Evolutionary conservation across 164 flowering plant species (phyloP).

Genomic region (Vitis riparia): DNA sequence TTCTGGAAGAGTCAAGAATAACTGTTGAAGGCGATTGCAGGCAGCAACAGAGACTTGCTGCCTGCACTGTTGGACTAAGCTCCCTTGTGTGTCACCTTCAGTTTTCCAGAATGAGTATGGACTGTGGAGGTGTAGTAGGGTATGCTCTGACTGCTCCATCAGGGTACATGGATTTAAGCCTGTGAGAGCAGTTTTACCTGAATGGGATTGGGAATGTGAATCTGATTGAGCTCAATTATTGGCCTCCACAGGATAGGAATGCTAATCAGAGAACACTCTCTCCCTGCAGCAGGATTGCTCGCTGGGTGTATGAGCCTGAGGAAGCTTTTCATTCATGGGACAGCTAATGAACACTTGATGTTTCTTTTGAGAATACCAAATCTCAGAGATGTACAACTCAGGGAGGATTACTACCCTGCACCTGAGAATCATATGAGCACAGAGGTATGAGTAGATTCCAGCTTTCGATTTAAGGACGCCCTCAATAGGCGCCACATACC

Average conservation of each 20-base stretch:
- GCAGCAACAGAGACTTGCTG: not conserved
- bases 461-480: not conserved
- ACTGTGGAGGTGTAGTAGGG: not conserved
- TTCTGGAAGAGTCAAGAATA: not conserved
- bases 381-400: constrained; percentile 1
- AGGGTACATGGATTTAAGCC: not conserved
- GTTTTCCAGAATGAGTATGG: not conserved
- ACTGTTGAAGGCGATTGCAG: not conserved
- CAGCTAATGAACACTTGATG: constrained; percentile 1
- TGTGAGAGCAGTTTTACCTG: not conserved
- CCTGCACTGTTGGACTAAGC: not conserved
- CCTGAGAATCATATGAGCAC: not conserved
- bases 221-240: constrained; percentile 1
- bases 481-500: not conserved
- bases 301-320: not conserved
- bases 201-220: not conserved
- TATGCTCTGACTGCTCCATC: not conserved
- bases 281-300: not conserved
- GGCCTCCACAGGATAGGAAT: not conserved
- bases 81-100: not conserved
- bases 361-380: not conserved
- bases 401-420: not conserved
- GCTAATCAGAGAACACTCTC: not conserved
- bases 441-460: not conserved
- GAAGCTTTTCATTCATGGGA: not conserved